Conservation (phyloP, 805 yeast species). For the Peterozyma xylosa region DNA sequence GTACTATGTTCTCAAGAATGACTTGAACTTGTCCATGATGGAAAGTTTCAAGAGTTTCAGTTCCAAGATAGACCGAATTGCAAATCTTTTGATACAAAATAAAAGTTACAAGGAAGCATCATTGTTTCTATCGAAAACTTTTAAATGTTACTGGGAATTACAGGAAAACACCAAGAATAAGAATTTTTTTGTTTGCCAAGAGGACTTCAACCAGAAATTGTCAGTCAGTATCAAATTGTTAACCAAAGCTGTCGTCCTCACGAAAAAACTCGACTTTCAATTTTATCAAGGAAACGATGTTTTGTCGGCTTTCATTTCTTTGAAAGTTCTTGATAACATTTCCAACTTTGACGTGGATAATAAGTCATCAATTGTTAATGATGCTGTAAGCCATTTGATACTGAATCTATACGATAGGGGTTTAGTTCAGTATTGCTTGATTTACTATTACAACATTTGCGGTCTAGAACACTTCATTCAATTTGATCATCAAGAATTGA, state of each 20-base stretch:
- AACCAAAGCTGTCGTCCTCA: constrained; percentile 13
- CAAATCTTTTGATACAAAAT: constrained; percentile 20
- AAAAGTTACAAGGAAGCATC: constrained; percentile 11
- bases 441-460: constrained; percentile 17
- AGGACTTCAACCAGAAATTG: constrained; percentile 4
- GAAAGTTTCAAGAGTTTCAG: constrained; percentile 13
- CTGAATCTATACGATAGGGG: constrained; percentile 10
- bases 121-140: constrained; percentile 12
- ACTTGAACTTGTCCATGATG: not conserved
- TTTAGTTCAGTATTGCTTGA: constrained; percentile 10
- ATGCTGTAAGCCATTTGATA: constrained; percentile 11
- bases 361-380: constrained; percentile 14
- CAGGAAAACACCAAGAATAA: not conserved
- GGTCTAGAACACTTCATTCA: constrained; percentile 10
- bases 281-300: constrained; percentile 12
- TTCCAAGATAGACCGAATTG: constrained; percentile 25
- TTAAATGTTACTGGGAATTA: constrained; percentile 12
- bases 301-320: constrained; percentile 13
- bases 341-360: constrained; percentile 12
- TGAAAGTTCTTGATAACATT: constrained; percentile 16
- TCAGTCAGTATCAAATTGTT: constrained; percentile 12
- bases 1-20: constrained; percentile 12
- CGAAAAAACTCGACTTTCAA: constrained; percentile 8
- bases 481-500: constrained; percentile 6
- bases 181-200: constrained; percentile 5